Evolutionary conservation across 306 rosid genomes (phyloP).

Genomic region (Vigna trinervia): DNA sequence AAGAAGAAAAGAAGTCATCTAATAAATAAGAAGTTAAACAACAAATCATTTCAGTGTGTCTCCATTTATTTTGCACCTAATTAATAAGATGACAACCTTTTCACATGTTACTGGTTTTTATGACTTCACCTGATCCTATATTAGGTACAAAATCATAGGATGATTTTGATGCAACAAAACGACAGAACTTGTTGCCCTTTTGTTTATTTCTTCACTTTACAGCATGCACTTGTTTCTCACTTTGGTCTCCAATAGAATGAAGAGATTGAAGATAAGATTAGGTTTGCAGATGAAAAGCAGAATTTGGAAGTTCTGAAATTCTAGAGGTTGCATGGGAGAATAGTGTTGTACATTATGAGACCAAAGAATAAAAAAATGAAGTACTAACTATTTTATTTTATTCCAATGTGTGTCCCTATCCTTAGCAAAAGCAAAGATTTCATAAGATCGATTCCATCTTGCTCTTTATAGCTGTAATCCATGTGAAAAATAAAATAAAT

Average conservation of each 20-base stretch:
- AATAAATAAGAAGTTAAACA: neutral
- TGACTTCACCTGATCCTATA: neutral
- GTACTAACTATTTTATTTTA: neutral
- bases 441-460: neutral
- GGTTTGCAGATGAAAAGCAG: slow-evolving; percentile 20
- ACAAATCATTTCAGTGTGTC: neutral
- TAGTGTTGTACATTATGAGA: too few species aligned
- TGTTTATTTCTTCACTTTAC: neutral
- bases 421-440: neutral
- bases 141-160: slow-evolving; percentile 6
- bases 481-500: neutral
- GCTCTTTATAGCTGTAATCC: slow-evolving; percentile 11
- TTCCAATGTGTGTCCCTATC: neutral
- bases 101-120: neutral
- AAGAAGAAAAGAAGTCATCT: neutral
- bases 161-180: neutral
- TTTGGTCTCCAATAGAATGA: neutral
- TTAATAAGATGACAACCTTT: neutral
- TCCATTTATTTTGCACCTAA: neutral
- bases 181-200: neutral
- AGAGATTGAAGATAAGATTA: slow-evolving; percentile 1
- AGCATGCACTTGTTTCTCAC: slow-evolving; percentile 9
- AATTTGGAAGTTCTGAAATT: slow-evolving; percentile 28
- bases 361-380: too few species aligned
- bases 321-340: too few species aligned